A percentile compares a stretch with the other conserved stretches of the same genome.
Conservation (phyloP, 2,329 filamentous ascomycete species). For the Scytalidium lignicola region DNA sequence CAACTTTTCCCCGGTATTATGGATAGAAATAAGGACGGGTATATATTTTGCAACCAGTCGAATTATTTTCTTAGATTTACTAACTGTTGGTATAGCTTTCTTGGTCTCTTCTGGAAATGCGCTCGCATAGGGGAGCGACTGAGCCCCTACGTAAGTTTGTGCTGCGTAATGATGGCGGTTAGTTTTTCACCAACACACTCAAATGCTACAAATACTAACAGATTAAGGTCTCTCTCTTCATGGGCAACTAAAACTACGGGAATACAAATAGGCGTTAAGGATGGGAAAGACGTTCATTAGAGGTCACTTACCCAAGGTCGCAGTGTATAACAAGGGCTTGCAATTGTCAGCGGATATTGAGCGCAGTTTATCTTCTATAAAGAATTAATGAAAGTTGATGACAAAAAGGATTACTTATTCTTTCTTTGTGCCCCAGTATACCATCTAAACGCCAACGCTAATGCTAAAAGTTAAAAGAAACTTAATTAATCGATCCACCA, state of each 20-base stretch:
- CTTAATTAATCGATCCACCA: slow-evolving; percentile 9
- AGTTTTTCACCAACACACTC: slow-evolving; percentile 25
- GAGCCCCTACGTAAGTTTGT: slow-evolving; percentile 92
- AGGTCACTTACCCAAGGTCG: background rate
- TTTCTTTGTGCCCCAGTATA: slow-evolving; percentile 3
- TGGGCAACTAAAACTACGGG: slow-evolving; percentile 21
- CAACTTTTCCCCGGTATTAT: slow-evolving; percentile 84
- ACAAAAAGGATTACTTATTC: background rate
- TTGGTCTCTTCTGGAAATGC: slow-evolving; percentile 90
- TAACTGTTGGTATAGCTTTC: background rate
- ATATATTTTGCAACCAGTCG: slow-evolving; percentile 32
- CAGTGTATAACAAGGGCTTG: slow-evolving; percentile 1
- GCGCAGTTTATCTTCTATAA: background rate
- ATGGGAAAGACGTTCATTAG: slow-evolving; percentile 3
- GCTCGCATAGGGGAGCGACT: slow-evolving; percentile 87
- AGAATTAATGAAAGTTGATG: slow-evolving; percentile 1
- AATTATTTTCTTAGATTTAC: background rate
- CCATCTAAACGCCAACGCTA: slow-evolving; percentile 26
- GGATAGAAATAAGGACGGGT: slow-evolving; percentile 91
- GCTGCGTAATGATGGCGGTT: slow-evolving; percentile 92
- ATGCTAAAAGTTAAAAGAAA: slow-evolving; percentile 5
- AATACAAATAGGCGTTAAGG: slow-evolving; percentile 17
- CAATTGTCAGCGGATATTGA: background rate
- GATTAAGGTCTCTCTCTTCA: slow-evolving; percentile 25
- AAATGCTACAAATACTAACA: slow-evolving; percentile 8